Percentiles rank a stretch among this genome's conserved stretches.
These are phyloP conservation scores for Colletotrichum liaoningense DNA, from an alignment of 2,329 filamentous ascomycete species.

Conservation along the genomic window DNA sequence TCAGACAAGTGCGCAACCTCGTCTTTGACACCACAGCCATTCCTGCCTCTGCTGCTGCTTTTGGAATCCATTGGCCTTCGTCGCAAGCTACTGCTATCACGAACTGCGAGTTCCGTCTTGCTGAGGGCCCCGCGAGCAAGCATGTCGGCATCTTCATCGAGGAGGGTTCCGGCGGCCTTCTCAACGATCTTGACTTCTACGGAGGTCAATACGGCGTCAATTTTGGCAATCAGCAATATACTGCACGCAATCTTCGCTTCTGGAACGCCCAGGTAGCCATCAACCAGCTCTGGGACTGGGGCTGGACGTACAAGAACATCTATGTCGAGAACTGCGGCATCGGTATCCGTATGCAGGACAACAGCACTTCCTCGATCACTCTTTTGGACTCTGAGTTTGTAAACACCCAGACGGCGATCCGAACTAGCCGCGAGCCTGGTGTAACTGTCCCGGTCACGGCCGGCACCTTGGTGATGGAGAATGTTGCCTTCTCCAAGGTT, in stretches of 20 bases:
- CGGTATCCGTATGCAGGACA: slow-evolving; percentile 73
- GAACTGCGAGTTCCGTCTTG: slow-evolving; percentile 67
- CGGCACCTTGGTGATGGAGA: slow-evolving; percentile 60
- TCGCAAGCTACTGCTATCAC: slow-evolving; percentile 71
- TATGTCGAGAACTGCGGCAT: slow-evolving; percentile 72
- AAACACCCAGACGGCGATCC: slow-evolving; percentile 75
- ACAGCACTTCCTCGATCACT: slow-evolving; percentile 79
- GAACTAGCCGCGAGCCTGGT: slow-evolving; percentile 62
- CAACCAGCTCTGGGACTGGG: slow-evolving; percentile 81
- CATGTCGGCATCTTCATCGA: slow-evolving; percentile 72
- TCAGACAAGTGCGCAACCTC: slow-evolving; percentile 68
- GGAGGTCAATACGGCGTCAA: slow-evolving; percentile 71
- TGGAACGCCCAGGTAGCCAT: slow-evolving; percentile 74
- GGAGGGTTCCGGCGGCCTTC: slow-evolving; percentile 73
- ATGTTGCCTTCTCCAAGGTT: slow-evolving; percentile 53
- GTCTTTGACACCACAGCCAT: slow-evolving; percentile 66
- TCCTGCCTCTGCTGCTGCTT: slow-evolving; percentile 54
- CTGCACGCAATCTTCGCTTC: slow-evolving; percentile 68
- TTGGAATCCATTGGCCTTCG: slow-evolving; percentile 76
- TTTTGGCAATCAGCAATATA: slow-evolving; percentile 78
- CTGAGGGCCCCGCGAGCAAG: slow-evolving; percentile 55
- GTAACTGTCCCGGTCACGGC: slow-evolving; percentile 49
- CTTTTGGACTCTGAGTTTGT: slow-evolving; percentile 79
- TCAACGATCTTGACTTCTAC: slow-evolving; percentile 77
- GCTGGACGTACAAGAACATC: slow-evolving; percentile 78